Evolutionary conservation across 352 stramenopile genomes (phyloP).

Genomic region (Pythium periplocum): DNA sequence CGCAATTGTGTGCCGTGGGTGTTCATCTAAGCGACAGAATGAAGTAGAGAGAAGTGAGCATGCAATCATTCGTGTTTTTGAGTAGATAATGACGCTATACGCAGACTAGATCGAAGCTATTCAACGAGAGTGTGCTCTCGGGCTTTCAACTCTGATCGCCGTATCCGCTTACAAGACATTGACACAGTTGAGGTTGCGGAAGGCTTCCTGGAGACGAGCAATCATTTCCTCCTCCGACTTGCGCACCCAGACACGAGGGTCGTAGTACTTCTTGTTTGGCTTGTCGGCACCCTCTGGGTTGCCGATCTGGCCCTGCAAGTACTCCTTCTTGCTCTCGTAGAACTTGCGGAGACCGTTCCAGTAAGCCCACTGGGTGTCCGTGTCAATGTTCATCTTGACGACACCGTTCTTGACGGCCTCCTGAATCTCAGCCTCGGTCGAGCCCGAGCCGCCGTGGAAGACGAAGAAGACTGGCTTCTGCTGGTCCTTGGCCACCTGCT

Average conservation of each 20-base stretch:
- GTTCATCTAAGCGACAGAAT: too few relatives aligned
- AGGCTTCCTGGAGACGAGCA: conserved; percentile 86
- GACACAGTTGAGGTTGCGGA: conserved; percentile 87
- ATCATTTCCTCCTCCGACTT: conserved; percentile 96
- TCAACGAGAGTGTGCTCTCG: too few relatives aligned
- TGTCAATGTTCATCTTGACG: conserved; percentile 99
- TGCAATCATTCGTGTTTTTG: too few relatives aligned
- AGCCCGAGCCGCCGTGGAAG: conserved; percentile 98
- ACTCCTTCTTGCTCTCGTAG: conserved; percentile 96
- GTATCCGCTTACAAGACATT: conserved; percentile 47
- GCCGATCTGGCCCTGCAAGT: conserved; percentile 97
- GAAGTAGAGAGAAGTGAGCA: too few relatives aligned
- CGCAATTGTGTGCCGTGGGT: too few relatives aligned
- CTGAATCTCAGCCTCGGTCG: conserved; percentile 94
- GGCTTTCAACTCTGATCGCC: too few relatives aligned
- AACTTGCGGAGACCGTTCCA: conserved; percentile 98
- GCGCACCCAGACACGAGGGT: conserved; percentile 96
- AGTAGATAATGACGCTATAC: too few relatives aligned
- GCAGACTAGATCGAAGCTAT: too few relatives aligned
- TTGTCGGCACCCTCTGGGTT: conserved; percentile 96
- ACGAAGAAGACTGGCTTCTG: conserved; percentile 98
- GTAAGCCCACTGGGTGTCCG: conserved; percentile 99
- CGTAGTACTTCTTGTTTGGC: conserved; percentile 99
- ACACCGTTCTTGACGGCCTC: conserved; percentile 95
- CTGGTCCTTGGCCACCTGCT: conserved; percentile 59